Evolutionary conservation across 306 rosid species (phyloP), one percentile per base, ranked within the genome.

Genomic region (Abrus precatorius): DNA sequence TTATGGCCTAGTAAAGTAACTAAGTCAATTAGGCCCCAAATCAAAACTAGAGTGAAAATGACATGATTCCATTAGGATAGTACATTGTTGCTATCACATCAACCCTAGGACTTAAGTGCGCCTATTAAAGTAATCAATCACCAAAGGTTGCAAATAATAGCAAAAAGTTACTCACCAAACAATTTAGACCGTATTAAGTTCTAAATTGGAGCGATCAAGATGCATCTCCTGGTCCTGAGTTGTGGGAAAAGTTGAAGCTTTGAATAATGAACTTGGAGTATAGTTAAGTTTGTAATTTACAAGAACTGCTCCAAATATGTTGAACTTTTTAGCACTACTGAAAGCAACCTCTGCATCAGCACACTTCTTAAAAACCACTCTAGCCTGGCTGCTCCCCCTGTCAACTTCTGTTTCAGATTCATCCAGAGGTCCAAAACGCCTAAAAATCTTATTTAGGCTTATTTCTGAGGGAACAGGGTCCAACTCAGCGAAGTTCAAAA

Each of bases 341-440:
- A 57, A 89, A 65, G 99, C 98, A 57, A 75, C 87, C 85, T 90
- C 96, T 5, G 96, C 99, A 85, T 95, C 97, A 12, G 92, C 85
- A 82, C 84, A 68, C 75, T 85, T 91, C 86, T 89, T 91, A 71
- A 91, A 95, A 80, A 95, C 91, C 77, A 95, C 99, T 82, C 97
- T 90, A 10, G 97, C 99, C 73, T 88, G 97, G 71, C 94, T 88
- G 71, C 89, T 88, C 74, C 89, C 85, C 40, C 92, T 85, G 62
- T 93, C 97, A 50, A 95, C 93, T 87, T 93, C 98, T 69, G 99
- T 95, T 77, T 95, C 96, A 80, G 88, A 85, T 87, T 91, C 97
- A 86, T 84, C 88, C 20, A 95, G 84, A 29, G 97, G 92, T 76
- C 99, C 99, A 84, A 95, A 95, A 44, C 89, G 94, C 93, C 81